phyloP scores from a whole-genome alignment of 345 rosid species.

The Eucalyptus erythrocorys region DNA sequence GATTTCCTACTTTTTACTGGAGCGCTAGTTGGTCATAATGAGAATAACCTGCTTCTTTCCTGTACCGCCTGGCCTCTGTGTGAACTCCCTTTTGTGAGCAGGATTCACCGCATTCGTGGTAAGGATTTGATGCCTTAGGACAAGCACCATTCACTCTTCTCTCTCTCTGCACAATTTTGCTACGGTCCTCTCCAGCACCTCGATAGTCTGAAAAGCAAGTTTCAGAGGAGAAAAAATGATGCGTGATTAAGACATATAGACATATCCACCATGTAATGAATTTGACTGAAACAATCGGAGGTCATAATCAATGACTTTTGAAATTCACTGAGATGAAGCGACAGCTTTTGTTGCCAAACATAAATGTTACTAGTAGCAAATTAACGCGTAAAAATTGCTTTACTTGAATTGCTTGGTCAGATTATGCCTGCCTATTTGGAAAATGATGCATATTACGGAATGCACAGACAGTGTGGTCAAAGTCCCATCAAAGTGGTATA shows the following conservation, averaged over 20 bases:
- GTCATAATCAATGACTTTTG: neutral
- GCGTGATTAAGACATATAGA: neutral
- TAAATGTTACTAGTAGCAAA: neutral
- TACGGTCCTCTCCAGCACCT: neutral
- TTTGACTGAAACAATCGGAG: neutral
- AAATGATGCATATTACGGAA: neutral
- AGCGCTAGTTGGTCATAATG: neutral
- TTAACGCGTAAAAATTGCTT: neutral
- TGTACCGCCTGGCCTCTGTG: slow-evolving; percentile 7
- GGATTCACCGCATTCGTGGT: slow-evolving; percentile 35
- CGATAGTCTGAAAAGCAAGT: neutral
- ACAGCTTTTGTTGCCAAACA: neutral
- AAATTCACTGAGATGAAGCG: neutral
- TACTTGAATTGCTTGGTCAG: neutral
- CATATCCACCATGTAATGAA: neutral
- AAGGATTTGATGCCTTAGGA: slow-evolving; percentile 45
- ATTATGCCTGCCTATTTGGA: neutral
- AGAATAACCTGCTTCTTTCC: slow-evolving; percentile 33
- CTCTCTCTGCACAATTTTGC: neutral
- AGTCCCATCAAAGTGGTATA: neutral
- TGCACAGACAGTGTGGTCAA: neutral
- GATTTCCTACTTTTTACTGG: neutral
- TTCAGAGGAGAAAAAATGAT: neutral
- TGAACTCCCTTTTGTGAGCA: slow-evolving; percentile 22
- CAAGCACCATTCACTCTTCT: slow-evolving; percentile 11